These are phyloP conservation scores for Wickerhamomyces silvicola DNA, from an alignment of 805 yeast genomes.

Conservation along the genomic window DNA sequence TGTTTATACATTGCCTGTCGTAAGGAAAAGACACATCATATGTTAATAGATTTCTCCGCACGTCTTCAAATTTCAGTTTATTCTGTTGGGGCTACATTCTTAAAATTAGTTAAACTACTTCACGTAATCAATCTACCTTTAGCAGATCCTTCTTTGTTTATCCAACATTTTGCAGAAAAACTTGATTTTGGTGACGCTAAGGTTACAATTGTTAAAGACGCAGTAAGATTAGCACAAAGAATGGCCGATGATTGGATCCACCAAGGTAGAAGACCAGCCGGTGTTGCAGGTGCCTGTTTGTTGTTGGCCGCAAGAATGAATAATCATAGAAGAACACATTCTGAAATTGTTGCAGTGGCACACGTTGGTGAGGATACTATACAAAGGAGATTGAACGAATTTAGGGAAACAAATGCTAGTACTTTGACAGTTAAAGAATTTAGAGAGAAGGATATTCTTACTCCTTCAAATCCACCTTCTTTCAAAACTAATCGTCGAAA, in stretches of 20 bases:
- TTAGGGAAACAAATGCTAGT: slow-evolving; percentile 71
- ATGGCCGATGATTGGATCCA: slow-evolving; percentile 96
- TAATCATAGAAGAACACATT: slow-evolving; percentile 83
- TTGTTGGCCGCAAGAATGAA: slow-evolving; percentile 95
- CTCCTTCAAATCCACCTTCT: slow-evolving; percentile 73
- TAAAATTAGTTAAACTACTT: slow-evolving; percentile 84
- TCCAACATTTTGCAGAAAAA: slow-evolving; percentile 88
- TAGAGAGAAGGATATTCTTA: slow-evolving; percentile 38
- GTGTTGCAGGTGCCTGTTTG: slow-evolving; percentile 95
- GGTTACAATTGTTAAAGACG: slow-evolving; percentile 78
- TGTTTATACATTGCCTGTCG: slow-evolving; percentile 95
- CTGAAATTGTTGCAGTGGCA: slow-evolving; percentile 91
- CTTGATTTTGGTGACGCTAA: slow-evolving; percentile 72
- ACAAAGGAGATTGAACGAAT: slow-evolving; percentile 85
- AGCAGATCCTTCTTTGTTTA: slow-evolving; percentile 91
- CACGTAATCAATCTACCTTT: slow-evolving; percentile 74
- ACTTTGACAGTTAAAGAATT: slow-evolving; percentile 67
- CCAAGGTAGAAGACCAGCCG: slow-evolving; percentile 97
- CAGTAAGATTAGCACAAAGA: slow-evolving; percentile 76
- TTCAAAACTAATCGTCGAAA: slow-evolving; percentile 53
- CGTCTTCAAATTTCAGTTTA: slow-evolving; percentile 85
- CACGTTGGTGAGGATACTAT: slow-evolving; percentile 93
- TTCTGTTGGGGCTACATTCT: slow-evolving; percentile 91
- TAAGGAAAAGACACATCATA: slow-evolving; percentile 83
- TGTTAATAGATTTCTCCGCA: slow-evolving; percentile 93